Percentiles rank a stretch among this genome's conserved stretches.
Conservation (phyloP, 768 basidiomycete species). For the Collybia sordida region DNA sequence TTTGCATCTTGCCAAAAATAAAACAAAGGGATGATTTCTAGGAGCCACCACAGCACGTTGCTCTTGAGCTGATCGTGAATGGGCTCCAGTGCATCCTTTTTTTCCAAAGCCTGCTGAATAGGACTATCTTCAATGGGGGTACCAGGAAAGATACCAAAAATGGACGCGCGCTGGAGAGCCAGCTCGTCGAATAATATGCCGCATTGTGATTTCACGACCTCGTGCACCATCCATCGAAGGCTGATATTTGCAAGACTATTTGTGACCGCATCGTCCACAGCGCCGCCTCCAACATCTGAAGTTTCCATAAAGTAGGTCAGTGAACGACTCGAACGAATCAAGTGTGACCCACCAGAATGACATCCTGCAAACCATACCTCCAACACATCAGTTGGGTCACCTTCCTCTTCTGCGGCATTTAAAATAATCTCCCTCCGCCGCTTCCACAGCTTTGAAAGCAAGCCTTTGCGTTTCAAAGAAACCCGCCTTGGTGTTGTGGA, state of each 20-base stretch:
- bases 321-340: not conserved
- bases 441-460: constrained; percentile 6
- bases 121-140: constrained; percentile 5
- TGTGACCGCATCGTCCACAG: constrained; percentile 39
- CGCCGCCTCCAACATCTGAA: constrained; percentile 72
- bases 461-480: constrained; percentile 3
- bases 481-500: constrained; percentile 5
- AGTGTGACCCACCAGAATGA: constrained; percentile 54
- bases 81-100: constrained; percentile 44
- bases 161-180: constrained; percentile 45
- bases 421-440: constrained; percentile 1
- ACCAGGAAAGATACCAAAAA: constrained; percentile 18
- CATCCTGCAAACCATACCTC: constrained; percentile 85
- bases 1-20: constrained; percentile 56
- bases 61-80: constrained; percentile 51
- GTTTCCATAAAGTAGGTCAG: not conserved
- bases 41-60: constrained; percentile 61
- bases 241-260: constrained; percentile 58
- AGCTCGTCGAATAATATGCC: constrained; percentile 56
- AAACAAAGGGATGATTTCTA: constrained; percentile 61
- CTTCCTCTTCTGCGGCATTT: constrained; percentile 4
- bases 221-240: constrained; percentile 79
- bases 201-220: constrained; percentile 56
- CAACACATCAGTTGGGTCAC: constrained; percentile 45
- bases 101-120: constrained; percentile 21